phyloP scores from a whole-genome alignment of 2,329 filamentous ascomycete genomes.

The Colletotrichum chlorophyti region DNA sequence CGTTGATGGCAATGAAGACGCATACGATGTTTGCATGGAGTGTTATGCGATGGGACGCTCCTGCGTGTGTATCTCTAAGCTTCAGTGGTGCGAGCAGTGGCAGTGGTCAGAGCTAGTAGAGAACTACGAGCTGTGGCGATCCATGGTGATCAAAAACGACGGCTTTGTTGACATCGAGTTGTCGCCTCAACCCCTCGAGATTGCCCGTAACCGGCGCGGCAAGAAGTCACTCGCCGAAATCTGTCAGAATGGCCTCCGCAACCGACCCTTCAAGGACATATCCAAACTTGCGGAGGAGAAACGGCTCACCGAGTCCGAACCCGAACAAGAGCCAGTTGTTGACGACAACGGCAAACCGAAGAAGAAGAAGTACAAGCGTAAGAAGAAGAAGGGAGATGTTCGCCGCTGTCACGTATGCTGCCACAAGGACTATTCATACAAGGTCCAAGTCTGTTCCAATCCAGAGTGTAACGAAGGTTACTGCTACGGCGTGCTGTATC shows the following conservation, averaged over 20 bases:
- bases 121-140: slow-evolving; percentile 84
- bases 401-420: slow-evolving; percentile 83
- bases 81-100: slow-evolving; percentile 95
- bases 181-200: slow-evolving; percentile 74
- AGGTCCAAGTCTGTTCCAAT: slow-evolving; percentile 79
- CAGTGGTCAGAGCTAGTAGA: slow-evolving; percentile 78
- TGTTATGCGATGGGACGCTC: slow-evolving; percentile 98
- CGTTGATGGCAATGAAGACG: slow-evolving; percentile 74
- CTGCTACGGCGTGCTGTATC: slow-evolving; percentile 92
- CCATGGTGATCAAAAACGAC: slow-evolving; percentile 77
- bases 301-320: slow-evolving; percentile 55
- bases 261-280: slow-evolving; percentile 83
- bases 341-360: slow-evolving; percentile 68
- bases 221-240: slow-evolving; percentile 89
- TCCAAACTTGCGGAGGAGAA: slow-evolving; percentile 63
- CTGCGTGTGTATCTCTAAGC: slow-evolving; percentile 83
- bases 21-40: slow-evolving; percentile 97
- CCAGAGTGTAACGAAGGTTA: slow-evolving; percentile 76
- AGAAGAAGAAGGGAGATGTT: slow-evolving; percentile 60
- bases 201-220: slow-evolving; percentile 69
- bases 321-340: slow-evolving; percentile 58
- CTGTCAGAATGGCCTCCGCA: slow-evolving; percentile 87
- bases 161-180: slow-evolving; percentile 68
- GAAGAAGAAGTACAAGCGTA: slow-evolving; percentile 66
- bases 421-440: slow-evolving; percentile 82